Conservation (phyloP, 2,329 filamentous ascomycete species). For the Nothopassalora personata region DNA sequence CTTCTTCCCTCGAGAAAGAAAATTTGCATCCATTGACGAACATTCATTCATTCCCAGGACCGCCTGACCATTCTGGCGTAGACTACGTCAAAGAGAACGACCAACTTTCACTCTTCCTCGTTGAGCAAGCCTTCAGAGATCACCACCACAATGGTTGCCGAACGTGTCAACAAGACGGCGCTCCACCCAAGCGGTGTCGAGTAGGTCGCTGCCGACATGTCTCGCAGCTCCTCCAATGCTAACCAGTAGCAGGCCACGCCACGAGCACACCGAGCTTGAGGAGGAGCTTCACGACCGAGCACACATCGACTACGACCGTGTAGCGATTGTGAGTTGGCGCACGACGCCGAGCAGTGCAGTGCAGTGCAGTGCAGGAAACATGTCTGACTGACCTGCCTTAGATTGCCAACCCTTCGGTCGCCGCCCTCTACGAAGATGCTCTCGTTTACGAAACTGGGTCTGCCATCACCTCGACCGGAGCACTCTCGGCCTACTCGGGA, state of each 20-base stretch:
- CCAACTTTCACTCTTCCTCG: conserved; percentile 56
- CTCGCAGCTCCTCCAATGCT: conserved; percentile 3
- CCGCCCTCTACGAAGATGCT: conserved; percentile 97
- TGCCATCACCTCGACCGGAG: conserved; percentile 92
- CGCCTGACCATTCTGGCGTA: conserved; percentile 40
- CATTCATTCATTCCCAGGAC: conserved; percentile 21
- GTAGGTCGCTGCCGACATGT: conserved; percentile 53
- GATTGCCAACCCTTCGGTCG: conserved; percentile 88
- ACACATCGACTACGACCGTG: conserved; percentile 98
- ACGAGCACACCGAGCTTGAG: conserved; percentile 93
- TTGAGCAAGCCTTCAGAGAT: conserved; percentile 41
- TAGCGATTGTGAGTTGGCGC: conserved; percentile 73
- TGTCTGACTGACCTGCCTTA: conserved; percentile 30
- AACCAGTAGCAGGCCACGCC: conserved; percentile 58
- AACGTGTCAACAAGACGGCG: conserved; percentile 79
- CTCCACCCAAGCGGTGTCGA: conserved; percentile 86
- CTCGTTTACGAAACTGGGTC: conserved; percentile 96
- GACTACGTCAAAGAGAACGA: conserved; percentile 55
- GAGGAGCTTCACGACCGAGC: conserved; percentile 96
- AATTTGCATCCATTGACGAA: neutral
- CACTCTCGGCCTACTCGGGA: conserved; percentile 94
- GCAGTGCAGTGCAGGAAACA: neutral
- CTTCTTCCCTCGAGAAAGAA: neutral
- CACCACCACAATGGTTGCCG: conserved; percentile 42
- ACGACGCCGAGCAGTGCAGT: neutral